phyloP scores from a whole-genome alignment of 2,329 filamentous ascomycete genomes.

The Pseudogymnoascus sp. region DNA sequence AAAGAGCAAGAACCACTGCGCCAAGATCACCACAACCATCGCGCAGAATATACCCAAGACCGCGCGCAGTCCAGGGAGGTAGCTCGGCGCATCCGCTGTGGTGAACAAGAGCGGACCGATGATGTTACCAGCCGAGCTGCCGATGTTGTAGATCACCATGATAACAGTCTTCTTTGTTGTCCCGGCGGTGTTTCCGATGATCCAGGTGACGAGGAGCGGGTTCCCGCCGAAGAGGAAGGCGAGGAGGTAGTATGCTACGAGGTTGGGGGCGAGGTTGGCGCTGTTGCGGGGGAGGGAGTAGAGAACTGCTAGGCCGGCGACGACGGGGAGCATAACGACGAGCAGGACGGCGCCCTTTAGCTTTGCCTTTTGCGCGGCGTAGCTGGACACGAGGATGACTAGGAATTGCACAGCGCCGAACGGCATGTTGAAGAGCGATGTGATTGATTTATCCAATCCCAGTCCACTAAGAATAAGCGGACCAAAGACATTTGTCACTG shows the following conservation, averaged over 20 bases:
- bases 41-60: conserved; percentile 47
- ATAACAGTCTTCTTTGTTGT: conserved; percentile 58
- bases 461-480: conserved; percentile 53
- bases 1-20: conserved; percentile 47
- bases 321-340: conserved; percentile 47
- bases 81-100: conserved; percentile 46
- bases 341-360: conserved; percentile 49
- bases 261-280: conserved; percentile 37
- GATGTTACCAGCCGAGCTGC: conserved; percentile 54
- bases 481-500: conserved; percentile 56
- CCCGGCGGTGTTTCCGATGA: conserved; percentile 59
- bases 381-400: conserved; percentile 50
- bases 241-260: conserved; percentile 56
- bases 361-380: conserved; percentile 45
- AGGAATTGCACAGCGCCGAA: conserved; percentile 54
- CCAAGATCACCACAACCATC: conserved; percentile 40
- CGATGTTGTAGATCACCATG: conserved; percentile 56
- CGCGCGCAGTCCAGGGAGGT: conserved; percentile 46
- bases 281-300: conserved; percentile 42
- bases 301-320: conserved; percentile 49
- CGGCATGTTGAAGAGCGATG: conserved; percentile 57
- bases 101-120: conserved; percentile 57
- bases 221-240: conserved; percentile 59
- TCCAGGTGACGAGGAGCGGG: conserved; percentile 59
- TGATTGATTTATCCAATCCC: conserved; percentile 48